These are phyloP conservation scores for Avicennia marina DNA, from an alignment of 257 asterid genomes.

Conservation along the genomic window DNA sequence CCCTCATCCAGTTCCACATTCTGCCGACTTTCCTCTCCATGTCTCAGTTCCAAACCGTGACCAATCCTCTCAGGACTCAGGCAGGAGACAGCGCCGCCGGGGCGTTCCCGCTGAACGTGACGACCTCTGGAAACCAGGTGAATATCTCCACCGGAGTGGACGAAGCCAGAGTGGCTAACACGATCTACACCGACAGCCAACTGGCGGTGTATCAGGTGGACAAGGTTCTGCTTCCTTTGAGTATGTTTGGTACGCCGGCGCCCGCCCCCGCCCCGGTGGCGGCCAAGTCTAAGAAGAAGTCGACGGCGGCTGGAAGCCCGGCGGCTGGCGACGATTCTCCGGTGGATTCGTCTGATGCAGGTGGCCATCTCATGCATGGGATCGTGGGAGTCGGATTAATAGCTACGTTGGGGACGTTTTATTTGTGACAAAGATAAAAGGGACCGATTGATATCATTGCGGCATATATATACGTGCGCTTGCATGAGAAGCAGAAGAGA, in stretches of 20 bases:
- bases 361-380: constrained; percentile 40
- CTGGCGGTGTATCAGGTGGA: constrained; percentile 83
- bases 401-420: constrained; percentile 21
- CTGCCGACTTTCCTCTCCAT: constrained; percentile 49
- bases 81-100: constrained; percentile 62
- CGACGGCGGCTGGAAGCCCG: constrained; percentile 37
- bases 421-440: constrained; percentile 18
- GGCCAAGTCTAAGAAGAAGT: constrained; percentile 27
- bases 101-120: constrained; percentile 63
- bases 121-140: constrained; percentile 71
- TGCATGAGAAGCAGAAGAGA: constrained; percentile 7
- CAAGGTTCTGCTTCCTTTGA: constrained; percentile 72
- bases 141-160: constrained; percentile 74
- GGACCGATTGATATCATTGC: not conserved
- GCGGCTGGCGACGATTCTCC: constrained; percentile 43
- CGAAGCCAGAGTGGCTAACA: constrained; percentile 58
- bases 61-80: constrained; percentile 80
- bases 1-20: constrained; percentile 62
- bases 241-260: constrained; percentile 57
- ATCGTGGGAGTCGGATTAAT: constrained; percentile 28
- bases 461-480: not conserved
- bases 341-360: constrained; percentile 44
- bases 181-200: constrained; percentile 60
- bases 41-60: constrained; percentile 79
- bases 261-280: constrained; percentile 51